Base-by-base conservation (phyloP, 495 filamentous ascomycete species). In the Talaromyces trachyspermus region DNA sequence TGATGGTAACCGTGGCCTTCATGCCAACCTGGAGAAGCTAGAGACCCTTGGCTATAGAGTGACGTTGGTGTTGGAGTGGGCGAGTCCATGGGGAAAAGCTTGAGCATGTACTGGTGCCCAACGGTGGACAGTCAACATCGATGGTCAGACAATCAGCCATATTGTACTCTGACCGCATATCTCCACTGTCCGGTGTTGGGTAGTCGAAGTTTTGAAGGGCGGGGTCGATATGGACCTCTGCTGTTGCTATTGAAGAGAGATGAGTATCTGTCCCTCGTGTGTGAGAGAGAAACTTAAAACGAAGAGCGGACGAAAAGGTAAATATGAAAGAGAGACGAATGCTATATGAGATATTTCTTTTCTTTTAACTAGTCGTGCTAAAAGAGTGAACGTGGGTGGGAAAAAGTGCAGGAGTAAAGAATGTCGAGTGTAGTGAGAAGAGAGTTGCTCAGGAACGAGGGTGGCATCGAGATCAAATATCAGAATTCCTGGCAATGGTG, bases 1-100 rank as follows among this genome's bases (percentile, higher is more conserved):
- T 70, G 41, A 54, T 45, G 33, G 46, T 58, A 57, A 50, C 65
- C 49, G 55, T 55, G 51, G 6, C 54, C 55, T 24, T 71, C 69
- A 45, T 64, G 69, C 69, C 69, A 72, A 5, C 57, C 53, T 1
- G 69, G 68, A 0, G 68, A 71, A 20, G 65, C 62, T 48, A 72
- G 42, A 1, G 68, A 67, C 26, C 59, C 55, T 40, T 71, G 66
- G 43, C 69, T 70, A 50, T 71, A 71, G 15, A 70, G 53, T 49
- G 64, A 71, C 14, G 68, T 70, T 4, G 69, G 69, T 1, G 69
- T 72, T 1, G 66, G 66, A 18, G 63, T 71, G 0, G 68, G 68
- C 24, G 69, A 72, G 42, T 71, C 68, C 53, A 70, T 54, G 66
- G 65, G 30, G 68, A 72, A 50, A 69, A 72, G 49, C 64, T 70